Evolutionary conservation across 768 basidiomycete genomes (phyloP).

Genomic region (Brasilioporus rufonigricans): DNA sequence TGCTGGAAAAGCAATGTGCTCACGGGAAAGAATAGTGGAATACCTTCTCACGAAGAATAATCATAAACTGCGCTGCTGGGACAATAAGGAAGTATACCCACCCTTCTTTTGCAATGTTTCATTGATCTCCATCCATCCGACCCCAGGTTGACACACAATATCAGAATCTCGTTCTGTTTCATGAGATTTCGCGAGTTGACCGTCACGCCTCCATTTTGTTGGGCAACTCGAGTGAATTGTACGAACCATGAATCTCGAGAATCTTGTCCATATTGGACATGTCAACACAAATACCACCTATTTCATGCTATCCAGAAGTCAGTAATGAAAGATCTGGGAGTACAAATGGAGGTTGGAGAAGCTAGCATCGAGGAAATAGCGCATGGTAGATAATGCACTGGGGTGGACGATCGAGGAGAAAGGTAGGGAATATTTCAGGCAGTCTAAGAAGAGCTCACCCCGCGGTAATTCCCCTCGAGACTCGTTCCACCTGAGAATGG

Average conservation of each 20-base stretch:
- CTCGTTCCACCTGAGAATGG: slow-evolving; percentile 82
- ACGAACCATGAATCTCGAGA: slow-evolving; percentile 65
- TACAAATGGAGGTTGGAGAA: not conserved
- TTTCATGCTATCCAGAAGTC: slow-evolving; percentile 12
- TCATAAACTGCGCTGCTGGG: not conserved
- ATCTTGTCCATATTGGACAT: slow-evolving; percentile 78
- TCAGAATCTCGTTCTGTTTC: slow-evolving; percentile 64
- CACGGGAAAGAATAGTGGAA: slow-evolving; percentile 84
- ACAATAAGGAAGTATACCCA: slow-evolving; percentile 10
- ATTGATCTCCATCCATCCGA: slow-evolving; percentile 71
- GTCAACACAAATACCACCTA: slow-evolving; percentile 77
- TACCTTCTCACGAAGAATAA: slow-evolving; percentile 39
- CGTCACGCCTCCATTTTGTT: not conserved
- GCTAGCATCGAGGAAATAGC: not conserved
- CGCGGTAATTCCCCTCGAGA: slow-evolving; percentile 73
- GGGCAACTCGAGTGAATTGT: not conserved
- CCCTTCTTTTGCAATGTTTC: slow-evolving; percentile 63
- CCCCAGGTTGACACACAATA: slow-evolving; percentile 71
- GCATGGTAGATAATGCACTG: too few species aligned
- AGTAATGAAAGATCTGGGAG: not conserved
- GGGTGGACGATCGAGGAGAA: too few species aligned
- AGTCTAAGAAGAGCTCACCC: slow-evolving; percentile 49
- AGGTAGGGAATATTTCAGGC: too few species aligned
- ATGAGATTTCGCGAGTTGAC: not conserved
- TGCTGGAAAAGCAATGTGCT: slow-evolving; percentile 8